Evolutionary conservation across 495 filamentous ascomycete genomes (phyloP), one percentile per base, ranked within the genome.

Genomic region (Chaetomium cochliodes): DNA sequence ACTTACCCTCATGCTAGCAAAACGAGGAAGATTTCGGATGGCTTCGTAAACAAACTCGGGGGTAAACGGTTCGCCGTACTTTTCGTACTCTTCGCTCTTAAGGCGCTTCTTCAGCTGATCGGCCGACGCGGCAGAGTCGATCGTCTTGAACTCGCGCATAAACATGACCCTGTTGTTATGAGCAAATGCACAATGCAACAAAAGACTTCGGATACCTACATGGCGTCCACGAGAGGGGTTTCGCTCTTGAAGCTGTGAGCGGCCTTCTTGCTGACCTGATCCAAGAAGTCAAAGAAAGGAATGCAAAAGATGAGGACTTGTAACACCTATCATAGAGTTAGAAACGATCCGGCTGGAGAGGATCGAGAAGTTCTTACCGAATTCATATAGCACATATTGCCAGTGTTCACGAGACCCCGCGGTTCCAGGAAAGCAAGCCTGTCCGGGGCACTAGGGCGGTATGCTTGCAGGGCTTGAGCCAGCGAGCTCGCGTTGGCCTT

Each of bases 361-460:
- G 0, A 7, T n/a, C 9, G 46, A 12, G 0, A 20, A 12, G 49
- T 26, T 77, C 91, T 80, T 84, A 98, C 94, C 52, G 94, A 96
- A 80, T 98, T 98, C 96, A 98, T 98, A 80, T 97, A 98, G 78
- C 94, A 98, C 92, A 98, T 94, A 72, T 98, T 98, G 9, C 94
- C 94, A 51, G 93, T 96, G 76, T 98, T 98, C 52, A 97, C 88
- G 69, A 98, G 84, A 5, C 94, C 94, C 56, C 96, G 83, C n/a
- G 94, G 94, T 74, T 98, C 91, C 6, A 98, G 82, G 72, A 97
- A 97, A 13, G 87, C 77, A 57, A 93, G 79, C 69, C 90, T 92
- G 7, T 85, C 82, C 20, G 82, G 80, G 47, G 80, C 79, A 30
- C 81, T 81, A 44, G 88, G 85, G 57, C 82, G 84, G 70, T 90